Evolutionary conservation across 345 rosid species (phyloP), one percentile per base, ranked within the genome.

Genomic region (Gossypium stocksii): DNA sequence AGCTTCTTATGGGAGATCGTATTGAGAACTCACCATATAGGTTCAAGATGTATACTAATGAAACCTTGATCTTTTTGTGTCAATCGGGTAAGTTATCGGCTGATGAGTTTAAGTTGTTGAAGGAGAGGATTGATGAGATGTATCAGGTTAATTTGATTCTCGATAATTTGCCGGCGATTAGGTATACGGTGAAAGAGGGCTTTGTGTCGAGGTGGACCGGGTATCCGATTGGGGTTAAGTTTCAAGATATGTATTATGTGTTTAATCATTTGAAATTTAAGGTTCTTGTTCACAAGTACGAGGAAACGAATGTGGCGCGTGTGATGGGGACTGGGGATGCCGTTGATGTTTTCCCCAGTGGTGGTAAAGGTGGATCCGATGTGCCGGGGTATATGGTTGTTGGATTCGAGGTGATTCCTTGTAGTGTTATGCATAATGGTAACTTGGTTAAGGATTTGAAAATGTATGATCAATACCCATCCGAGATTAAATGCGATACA

Each of bases 141-240:
- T 90, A 90, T 82, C 95, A 90, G 87, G 90, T 90, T 60, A 90
- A 90, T 78, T 74, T 88, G 85, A 84, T 90, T 66, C 91, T 90
- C 2, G 92, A 88, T 72, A 90, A 88, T 66, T 79, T 90, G 83
- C 92, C 95, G 0, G 91, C 95, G 0, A 90, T 88, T 49, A 77
- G 94, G 80, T 90, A 90, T 76, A 84, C 90, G 2, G 78, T 64
- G 79, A 90, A 84, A 80, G 89, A 83, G 25, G 80, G 81, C 23
- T 88, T 73, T n/a, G 23, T 85, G 48, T 73, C 86, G 82, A 81
- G 89, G 77, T 90, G 92, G 92, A 90, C 94, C 9, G 94, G 94
- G 29, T 86, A 73, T 67, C 94, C 92, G 0, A 77, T 88, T 46
- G 94, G 94, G 57, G 85, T 88, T 76, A 90, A 85, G 86, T 80